A percentile compares a stretch with the other conserved stretches of the same genome.
phyloP scores from a whole-genome alignment of 2,329 filamentous ascomycete species.

The Colletotrichum sp. region DNA sequence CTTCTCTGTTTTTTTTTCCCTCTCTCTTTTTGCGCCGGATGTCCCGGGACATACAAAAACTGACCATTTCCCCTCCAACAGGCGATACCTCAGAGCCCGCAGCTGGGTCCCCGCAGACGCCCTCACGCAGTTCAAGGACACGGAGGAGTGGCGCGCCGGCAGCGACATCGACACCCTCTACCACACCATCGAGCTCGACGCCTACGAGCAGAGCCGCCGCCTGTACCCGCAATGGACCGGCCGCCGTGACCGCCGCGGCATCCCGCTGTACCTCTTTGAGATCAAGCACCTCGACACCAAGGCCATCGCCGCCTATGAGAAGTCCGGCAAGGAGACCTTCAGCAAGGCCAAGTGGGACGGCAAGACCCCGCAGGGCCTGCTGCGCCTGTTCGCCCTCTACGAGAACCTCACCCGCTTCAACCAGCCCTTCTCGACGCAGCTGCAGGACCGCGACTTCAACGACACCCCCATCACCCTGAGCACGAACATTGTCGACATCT shows the following conservation, averaged over 20 bases:
- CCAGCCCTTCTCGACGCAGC: constrained; percentile 81
- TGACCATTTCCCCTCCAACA: constrained; percentile 38
- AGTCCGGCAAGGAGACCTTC: constrained; percentile 59
- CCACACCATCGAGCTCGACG: constrained; percentile 82
- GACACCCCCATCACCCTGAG: constrained; percentile 89
- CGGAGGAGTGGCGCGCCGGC: constrained; percentile 83
- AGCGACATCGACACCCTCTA: constrained; percentile 83
- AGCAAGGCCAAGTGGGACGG: constrained; percentile 68
- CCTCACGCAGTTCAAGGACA: constrained; percentile 83
- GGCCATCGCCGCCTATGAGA: constrained; percentile 80
- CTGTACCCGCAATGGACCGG: constrained; percentile 97
- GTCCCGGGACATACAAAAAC: neutral
- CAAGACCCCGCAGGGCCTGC: constrained; percentile 74
- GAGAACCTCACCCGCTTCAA: constrained; percentile 90
- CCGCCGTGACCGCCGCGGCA: constrained; percentile 85
- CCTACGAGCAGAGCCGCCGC: constrained; percentile 80
- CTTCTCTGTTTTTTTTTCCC: neutral
- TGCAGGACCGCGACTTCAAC: constrained; percentile 72
- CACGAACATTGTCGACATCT: constrained; percentile 95
- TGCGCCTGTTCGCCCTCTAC: constrained; percentile 90
- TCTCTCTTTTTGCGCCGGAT: neutral
- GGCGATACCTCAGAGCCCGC: constrained; percentile 85
- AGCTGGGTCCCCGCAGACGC: constrained; percentile 82
- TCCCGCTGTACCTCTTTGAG: constrained; percentile 91
- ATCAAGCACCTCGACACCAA: constrained; percentile 84